Conservation (phyloP, 331 rosid species). For the Erythrophleum ivorense region DNA sequence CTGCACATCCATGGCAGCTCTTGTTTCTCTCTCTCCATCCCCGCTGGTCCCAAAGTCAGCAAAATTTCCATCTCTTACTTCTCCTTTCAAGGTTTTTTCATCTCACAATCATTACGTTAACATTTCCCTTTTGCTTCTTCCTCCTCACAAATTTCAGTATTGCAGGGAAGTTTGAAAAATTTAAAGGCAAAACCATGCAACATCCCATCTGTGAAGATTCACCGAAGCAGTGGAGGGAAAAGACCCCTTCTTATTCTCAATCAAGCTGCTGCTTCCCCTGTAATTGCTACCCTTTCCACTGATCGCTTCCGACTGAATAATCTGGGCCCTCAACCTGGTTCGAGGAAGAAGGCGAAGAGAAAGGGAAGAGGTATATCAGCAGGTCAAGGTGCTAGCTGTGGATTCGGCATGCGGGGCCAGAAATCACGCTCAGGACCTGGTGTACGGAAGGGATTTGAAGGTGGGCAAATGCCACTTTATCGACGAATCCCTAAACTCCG, state of each 20-base stretch:
- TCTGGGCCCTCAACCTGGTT: slow-evolving; percentile 92
- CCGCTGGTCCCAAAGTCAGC: slow-evolving; percentile 23
- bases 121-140: background rate
- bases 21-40: slow-evolving; percentile 52
- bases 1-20: slow-evolving; percentile 59
- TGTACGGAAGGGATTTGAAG: slow-evolving; percentile 82
- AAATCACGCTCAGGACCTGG: slow-evolving; percentile 98
- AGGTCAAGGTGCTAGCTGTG: slow-evolving; percentile 97
- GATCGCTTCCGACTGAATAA: slow-evolving; percentile 80
- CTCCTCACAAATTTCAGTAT: slow-evolving; percentile 12
- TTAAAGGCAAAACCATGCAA: slow-evolving; percentile 48
- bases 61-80: slow-evolving; percentile 48
- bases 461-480: slow-evolving; percentile 98
- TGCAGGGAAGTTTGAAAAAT: slow-evolving; percentile 66
- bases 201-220: slow-evolving; percentile 43
- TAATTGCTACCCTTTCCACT: slow-evolving; percentile 30
- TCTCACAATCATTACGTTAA: background rate
- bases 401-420: slow-evolving; percentile 99
- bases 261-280: slow-evolving; percentile 47
- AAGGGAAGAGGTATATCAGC: slow-evolving; percentile 93
- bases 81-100: slow-evolving; percentile 71
- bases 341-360: slow-evolving; percentile 86
- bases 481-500: slow-evolving; percentile 84
- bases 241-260: slow-evolving; percentile 48
- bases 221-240: slow-evolving; percentile 32